These are phyloP conservation scores for Lyophyllum decastes DNA, from an alignment of 768 basidiomycete genomes.

Conservation along the genomic window DNA sequence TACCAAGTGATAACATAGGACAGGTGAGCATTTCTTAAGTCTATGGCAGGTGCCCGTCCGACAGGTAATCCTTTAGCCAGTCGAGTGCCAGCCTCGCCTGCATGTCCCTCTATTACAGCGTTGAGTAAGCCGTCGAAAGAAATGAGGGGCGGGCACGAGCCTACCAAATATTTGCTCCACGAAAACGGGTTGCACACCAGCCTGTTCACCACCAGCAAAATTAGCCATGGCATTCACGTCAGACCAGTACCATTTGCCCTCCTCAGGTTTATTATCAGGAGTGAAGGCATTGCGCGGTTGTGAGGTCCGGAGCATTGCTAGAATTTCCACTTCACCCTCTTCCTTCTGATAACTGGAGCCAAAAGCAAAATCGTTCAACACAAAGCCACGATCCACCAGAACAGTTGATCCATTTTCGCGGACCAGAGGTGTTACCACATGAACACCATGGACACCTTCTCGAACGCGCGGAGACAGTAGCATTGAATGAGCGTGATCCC, in stretches of 20 bases:
- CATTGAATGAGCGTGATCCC: constrained; percentile 80
- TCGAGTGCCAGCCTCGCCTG: constrained; percentile 64
- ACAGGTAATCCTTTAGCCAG: constrained; percentile 78
- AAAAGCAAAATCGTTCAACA: constrained; percentile 53
- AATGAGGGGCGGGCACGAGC: constrained; percentile 20
- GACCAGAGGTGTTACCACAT: constrained; percentile 84
- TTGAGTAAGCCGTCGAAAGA: neutral
- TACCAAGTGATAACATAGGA: constrained; percentile 97
- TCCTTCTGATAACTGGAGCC: constrained; percentile 35
- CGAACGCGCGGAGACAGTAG: constrained; percentile 84
- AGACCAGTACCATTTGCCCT: constrained; percentile 90
- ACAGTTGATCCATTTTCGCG: constrained; percentile 82
- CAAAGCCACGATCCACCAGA: constrained; percentile 91
- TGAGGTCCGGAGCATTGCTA: constrained; percentile 86
- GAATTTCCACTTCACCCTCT: constrained; percentile 64
- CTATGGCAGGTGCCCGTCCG: constrained; percentile 80
- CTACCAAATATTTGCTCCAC: constrained; percentile 90
- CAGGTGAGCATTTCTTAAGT: constrained; percentile 90
- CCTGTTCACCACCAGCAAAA: constrained; percentile 69
- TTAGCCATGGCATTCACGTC: constrained; percentile 83
- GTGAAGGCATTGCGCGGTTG: constrained; percentile 79
- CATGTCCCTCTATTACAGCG: constrained; percentile 70
- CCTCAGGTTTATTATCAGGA: constrained; percentile 80
- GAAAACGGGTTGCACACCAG: constrained; percentile 82
- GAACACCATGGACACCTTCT: constrained; percentile 85